These are phyloP conservation scores for Xylariaceae sp. DNA, from an alignment of 2,329 filamentous ascomycete genomes.

Conservation along the genomic window DNA sequence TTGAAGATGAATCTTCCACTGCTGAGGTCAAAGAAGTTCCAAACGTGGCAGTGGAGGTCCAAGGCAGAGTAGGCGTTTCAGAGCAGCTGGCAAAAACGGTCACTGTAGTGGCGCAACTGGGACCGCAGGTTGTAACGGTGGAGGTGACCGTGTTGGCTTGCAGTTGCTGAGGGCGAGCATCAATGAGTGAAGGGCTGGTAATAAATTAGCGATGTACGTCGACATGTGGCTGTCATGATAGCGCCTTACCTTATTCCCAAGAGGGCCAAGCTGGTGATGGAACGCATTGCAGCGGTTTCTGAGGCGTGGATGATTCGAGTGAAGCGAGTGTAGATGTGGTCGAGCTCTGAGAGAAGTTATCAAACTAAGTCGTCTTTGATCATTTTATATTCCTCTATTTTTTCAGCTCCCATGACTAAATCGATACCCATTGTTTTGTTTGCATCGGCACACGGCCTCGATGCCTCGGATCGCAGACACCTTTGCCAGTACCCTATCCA, in stretches of 20 bases:
- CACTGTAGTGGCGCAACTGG: slow-evolving; percentile 38
- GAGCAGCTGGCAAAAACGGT: slow-evolving; percentile 39
- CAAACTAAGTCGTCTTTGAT: not conserved
- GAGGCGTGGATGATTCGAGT: slow-evolving; percentile 7
- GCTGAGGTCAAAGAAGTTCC: slow-evolving; percentile 28
- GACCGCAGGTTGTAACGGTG: slow-evolving; percentile 38
- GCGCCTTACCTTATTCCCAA: slow-evolving; percentile 38
- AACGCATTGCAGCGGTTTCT: slow-evolving; percentile 34
- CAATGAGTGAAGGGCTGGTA: slow-evolving; percentile 32
- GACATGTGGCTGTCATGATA: not conserved
- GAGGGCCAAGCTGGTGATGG: slow-evolving; percentile 33
- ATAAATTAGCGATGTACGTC: slow-evolving; percentile 28
- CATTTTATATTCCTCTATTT: slow-evolving; percentile 27
- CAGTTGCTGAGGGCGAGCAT: slow-evolving; percentile 32
- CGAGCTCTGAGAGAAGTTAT: not conserved
- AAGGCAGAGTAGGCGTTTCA: slow-evolving; percentile 22
- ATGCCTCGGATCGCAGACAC: not conserved
- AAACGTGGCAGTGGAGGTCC: slow-evolving; percentile 22
- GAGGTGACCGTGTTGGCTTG: slow-evolving; percentile 32
- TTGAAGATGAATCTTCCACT: slow-evolving; percentile 11
- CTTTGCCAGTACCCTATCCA: slow-evolving; percentile 5
- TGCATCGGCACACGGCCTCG: slow-evolving; percentile 21
- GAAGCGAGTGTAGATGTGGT: slow-evolving; percentile 38
- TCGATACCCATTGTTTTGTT: slow-evolving; percentile 13
- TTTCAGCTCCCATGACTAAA: not conserved